Conservation (phyloP, 805 yeast genomes). For the Candida oleophila region DNA sequence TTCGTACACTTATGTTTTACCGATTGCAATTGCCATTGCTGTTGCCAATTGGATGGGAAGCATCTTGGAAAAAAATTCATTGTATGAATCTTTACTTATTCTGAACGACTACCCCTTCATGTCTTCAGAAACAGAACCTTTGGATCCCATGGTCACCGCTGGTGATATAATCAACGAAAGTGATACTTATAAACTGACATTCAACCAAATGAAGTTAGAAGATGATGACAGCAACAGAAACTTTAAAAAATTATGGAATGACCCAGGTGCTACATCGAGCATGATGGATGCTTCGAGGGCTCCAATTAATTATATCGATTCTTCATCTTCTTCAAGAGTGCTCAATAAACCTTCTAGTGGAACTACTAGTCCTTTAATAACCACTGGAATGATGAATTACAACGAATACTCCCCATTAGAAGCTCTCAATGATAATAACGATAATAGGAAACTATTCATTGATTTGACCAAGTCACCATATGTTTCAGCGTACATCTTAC, state of each 20-base stretch:
- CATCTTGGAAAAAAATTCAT: conserved; percentile 48
- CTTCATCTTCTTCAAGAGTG: not conserved
- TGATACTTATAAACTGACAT: conserved; percentile 9
- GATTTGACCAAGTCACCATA: conserved; percentile 37
- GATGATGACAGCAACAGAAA: conserved; percentile 9
- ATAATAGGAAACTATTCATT: conserved; percentile 21
- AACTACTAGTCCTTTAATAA: not conserved
- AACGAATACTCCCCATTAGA: conserved; percentile 1
- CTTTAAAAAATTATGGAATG: not conserved
- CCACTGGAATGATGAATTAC: not conserved
- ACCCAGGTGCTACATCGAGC: not conserved
- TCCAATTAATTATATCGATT: not conserved
- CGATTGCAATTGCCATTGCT: conserved; percentile 54
- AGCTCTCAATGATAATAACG: not conserved
- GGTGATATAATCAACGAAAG: conserved; percentile 34
- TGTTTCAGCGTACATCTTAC: conserved; percentile 29
- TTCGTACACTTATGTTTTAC: conserved; percentile 54
- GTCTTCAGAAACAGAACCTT: conserved; percentile 39
- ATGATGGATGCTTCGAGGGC: not conserved
- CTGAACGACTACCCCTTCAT: conserved; percentile 54
- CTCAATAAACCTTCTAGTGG: not conserved
- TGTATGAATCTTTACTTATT: conserved; percentile 48
- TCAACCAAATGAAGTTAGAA: conserved; percentile 3
- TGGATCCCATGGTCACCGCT: conserved; percentile 27
- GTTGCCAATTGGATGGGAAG: conserved; percentile 59